Evolutionary conservation across 1,284 basidiomycete species (phyloP).

Genomic region (Polyporus tsugae): DNA sequence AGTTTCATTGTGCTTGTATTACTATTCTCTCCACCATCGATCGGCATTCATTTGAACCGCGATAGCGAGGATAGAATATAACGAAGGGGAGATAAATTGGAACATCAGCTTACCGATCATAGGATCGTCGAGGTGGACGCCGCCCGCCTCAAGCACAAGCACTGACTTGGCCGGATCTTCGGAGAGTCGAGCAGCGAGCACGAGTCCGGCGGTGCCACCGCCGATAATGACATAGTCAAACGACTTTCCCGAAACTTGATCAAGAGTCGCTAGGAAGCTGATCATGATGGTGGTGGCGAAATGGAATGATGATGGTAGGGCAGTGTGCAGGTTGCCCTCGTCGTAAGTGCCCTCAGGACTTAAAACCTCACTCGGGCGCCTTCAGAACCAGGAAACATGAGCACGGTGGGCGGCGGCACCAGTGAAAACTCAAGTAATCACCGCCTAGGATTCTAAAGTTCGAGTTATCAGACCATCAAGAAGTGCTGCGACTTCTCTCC

Average conservation of each 20-base stretch:
- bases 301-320: neutral
- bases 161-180: constrained; percentile 42
- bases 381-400: neutral
- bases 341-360: neutral
- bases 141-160: constrained; percentile 52
- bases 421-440: neutral
- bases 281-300: constrained; percentile 8
- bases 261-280: constrained; percentile 19
- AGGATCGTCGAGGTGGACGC: constrained; percentile 43
- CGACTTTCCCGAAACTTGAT: constrained; percentile 22
- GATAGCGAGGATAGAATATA: neutral
- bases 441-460: neutral
- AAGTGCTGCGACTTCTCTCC: neutral
- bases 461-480: neutral
- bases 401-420: neutral
- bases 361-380: neutral
- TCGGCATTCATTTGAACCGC: too few species aligned
- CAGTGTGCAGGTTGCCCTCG: neutral
- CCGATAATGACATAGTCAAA: constrained; percentile 37
- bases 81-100: neutral
- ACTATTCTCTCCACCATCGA: neutral
- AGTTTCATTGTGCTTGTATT: too few species aligned
- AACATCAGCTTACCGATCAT: constrained; percentile 29
- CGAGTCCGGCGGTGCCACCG: constrained; percentile 37
- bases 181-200: constrained; percentile 38